Base-by-base conservation (phyloP, 179 eudicot species). In the Silene vulgaris region DNA sequence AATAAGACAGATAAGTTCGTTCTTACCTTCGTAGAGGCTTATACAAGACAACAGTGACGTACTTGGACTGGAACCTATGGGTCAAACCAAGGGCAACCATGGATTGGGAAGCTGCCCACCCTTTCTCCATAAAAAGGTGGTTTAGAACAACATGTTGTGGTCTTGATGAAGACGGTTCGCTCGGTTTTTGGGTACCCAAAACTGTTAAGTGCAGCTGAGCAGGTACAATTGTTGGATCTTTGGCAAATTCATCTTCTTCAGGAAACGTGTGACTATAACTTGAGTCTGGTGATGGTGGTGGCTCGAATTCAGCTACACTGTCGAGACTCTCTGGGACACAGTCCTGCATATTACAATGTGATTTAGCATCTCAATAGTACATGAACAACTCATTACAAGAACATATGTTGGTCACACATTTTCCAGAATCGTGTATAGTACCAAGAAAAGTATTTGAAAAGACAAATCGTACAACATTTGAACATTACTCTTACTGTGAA, bases 91-190 rank as follows among this genome's bases (percentile, higher is more conserved):
- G 72, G 21, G 72, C 72, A 11, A 69, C 72, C 57, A 69, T 50
- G 1, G 72, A 69, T 43, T 69, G 72, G 8, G 72, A 69, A 19
- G 72, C 72, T 6, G 72, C 72, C 72, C 72, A 69, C n/a, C 72
- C 72, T 69, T 43, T 69, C 56, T 69, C 72, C 20, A 90, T 86
- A 67, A 84, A 91, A 56, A 93, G 88, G 71, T 93, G 98, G 86
- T 93, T 88, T 61, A 93, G 89, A 78, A 89, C 90, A 54, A 91
- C 93, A 75, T 93, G 97, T n/a, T 84, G 90, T 43, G 98, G 97
- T 80, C 82, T 88, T 17, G 89, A 69, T 57, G 83, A 32, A 79
- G 84, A 69, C 7, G 81, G 63, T 20, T 83, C 90, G 9, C 79
- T 85, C 29, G 83, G 56, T 80, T 73, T 80, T 68, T 82, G 87